A percentile compares a stretch with the other conserved stretches of the same genome.
Conservation (phyloP, 148 eudicot genomes). For the Rhododendron williamsianum region DNA sequence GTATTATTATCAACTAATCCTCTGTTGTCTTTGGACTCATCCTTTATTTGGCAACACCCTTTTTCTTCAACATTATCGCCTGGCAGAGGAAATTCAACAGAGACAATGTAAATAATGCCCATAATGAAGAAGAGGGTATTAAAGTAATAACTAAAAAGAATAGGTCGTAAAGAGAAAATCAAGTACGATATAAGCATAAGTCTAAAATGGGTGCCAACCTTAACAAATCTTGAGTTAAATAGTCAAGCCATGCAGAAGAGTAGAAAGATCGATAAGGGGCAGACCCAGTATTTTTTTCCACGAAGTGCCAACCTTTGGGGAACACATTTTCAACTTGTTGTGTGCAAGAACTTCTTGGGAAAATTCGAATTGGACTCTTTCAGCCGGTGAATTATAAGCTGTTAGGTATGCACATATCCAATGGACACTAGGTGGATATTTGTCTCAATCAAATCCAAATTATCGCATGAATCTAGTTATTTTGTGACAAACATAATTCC, state of each 20-base stretch:
- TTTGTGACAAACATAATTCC: not conserved
- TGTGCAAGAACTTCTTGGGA: not conserved
- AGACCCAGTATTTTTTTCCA: not conserved
- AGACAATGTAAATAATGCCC: not conserved
- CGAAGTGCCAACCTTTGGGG: not conserved
- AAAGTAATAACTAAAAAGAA: not conserved
- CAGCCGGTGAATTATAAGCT: not conserved
- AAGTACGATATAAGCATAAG: not conserved
- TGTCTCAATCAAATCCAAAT: not conserved
- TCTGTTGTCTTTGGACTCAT: constrained; percentile 74
- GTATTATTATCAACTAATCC: constrained; percentile 80
- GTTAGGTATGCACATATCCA: not conserved
- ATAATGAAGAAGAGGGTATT: not conserved
- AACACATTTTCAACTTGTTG: not conserved
- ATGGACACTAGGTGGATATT: not conserved
- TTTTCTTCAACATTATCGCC: constrained; percentile 40
- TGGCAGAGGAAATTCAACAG: constrained; percentile 8
- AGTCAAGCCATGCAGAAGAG: not conserved
- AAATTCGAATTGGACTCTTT: not conserved
- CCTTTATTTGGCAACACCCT: constrained; percentile 27
- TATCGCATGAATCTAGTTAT: not conserved
- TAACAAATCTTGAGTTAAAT: not conserved
- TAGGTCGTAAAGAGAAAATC: not conserved
- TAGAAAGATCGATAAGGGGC: not conserved
- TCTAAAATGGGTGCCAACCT: not conserved